Conservation (phyloP, 441 rosid species). For the Populus tomentosa region DNA sequence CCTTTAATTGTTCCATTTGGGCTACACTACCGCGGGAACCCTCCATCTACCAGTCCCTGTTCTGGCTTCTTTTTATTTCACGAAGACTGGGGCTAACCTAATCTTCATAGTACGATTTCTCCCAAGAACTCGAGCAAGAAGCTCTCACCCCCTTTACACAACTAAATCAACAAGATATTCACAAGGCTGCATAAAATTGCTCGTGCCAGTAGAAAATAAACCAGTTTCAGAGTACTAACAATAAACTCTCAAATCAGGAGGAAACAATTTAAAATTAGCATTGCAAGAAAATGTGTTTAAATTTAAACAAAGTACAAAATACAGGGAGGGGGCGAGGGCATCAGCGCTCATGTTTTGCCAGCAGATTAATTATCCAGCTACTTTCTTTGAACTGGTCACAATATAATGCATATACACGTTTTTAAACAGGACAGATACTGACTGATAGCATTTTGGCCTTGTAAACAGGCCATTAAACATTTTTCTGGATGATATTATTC, state of each 20-base stretch:
- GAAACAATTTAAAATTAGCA: background rate
- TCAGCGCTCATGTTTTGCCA: background rate
- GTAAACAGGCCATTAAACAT: background rate
- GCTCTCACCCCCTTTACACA: background rate
- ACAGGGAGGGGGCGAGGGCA: background rate
- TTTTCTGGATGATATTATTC: constrained; percentile 8
- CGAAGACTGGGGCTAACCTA: background rate
- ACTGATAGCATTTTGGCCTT: background rate
- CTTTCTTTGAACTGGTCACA: background rate
- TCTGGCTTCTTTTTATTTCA: background rate
- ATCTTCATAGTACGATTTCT: background rate
- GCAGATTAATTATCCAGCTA: background rate
- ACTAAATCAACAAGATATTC: background rate
- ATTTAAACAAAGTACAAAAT: background rate
- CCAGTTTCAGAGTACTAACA: background rate
- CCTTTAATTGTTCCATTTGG: background rate
- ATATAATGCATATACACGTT: constrained; percentile 7
- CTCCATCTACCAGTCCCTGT: background rate
- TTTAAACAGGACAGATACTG: constrained; percentile 1
- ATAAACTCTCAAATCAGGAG: background rate
- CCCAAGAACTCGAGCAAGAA: background rate
- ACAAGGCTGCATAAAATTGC: background rate
- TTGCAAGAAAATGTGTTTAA: background rate
- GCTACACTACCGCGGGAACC: background rate
- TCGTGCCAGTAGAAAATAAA: background rate